Percentiles rank a stretch among this genome's conserved stretches.
Evolutionary conservation across 192 early-diverging fungal genomes (phyloP).

Genomic region (Lunasporangiospora selenospora): DNA sequence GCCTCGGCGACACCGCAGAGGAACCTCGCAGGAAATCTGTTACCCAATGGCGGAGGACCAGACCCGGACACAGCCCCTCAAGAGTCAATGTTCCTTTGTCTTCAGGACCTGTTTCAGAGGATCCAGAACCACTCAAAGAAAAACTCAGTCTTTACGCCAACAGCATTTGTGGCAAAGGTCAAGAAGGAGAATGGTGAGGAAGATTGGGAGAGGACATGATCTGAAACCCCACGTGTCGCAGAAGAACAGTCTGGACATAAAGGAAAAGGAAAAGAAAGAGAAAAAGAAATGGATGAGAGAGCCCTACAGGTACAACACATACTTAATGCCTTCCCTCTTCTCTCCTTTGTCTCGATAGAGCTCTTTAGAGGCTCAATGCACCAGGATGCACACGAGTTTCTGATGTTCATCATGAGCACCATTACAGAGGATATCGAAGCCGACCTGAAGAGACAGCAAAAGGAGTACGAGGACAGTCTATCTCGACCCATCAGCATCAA

Average conservation of each 20-base stretch:
- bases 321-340: conserved; percentile 1
- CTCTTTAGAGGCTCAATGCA: conserved; percentile 93
- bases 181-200: conserved; percentile 90
- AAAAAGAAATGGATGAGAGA: background rate
- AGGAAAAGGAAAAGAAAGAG: background rate
- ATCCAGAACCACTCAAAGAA: conserved; percentile 87
- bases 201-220: background rate
- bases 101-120: conserved; percentile 86
- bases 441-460: conserved; percentile 63
- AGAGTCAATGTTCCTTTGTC: conserved; percentile 83
- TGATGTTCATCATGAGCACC: conserved; percentile 93
- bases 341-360: conserved; percentile 59
- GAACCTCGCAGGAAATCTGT: conserved; percentile 36
- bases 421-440: conserved; percentile 86
- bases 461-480: conserved; percentile 26
- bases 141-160: conserved; percentile 84
- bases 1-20: conserved; percentile 8
- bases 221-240: too few relatives aligned
- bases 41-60: conserved; percentile 50
- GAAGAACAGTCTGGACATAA: too few relatives aligned
- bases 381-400: conserved; percentile 98
- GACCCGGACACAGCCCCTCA: conserved; percentile 61
- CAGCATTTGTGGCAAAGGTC: conserved; percentile 85
- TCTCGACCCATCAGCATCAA: conserved; percentile 8
- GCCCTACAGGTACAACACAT: background rate